These are phyloP conservation scores for Sindora glabra DNA, from an alignment of 306 rosid species.

Conservation along the genomic window DNA sequence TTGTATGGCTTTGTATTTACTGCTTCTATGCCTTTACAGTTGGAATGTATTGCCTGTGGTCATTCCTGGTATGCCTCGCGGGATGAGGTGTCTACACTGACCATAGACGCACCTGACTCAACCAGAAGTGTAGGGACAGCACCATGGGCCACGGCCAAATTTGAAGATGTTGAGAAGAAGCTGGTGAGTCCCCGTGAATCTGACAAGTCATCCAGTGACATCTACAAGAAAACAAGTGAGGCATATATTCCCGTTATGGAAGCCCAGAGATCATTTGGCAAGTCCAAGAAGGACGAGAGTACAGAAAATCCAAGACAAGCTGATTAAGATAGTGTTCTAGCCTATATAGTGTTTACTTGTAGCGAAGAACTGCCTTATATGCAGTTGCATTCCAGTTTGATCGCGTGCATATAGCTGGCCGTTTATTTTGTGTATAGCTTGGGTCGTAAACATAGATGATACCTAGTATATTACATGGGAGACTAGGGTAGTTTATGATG, in stretches of 20 bases:
- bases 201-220: slow-evolving; percentile 33
- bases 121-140: slow-evolving; percentile 40
- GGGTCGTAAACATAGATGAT: background rate
- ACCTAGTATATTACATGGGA: background rate
- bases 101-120: slow-evolving; percentile 43
- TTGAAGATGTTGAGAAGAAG: slow-evolving; percentile 66
- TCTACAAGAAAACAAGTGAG: slow-evolving; percentile 44
- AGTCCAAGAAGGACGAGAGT: slow-evolving; percentile 48
- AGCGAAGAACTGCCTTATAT: background rate
- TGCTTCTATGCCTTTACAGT: slow-evolving; percentile 39
- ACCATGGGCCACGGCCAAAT: slow-evolving; percentile 63
- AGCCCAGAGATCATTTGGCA: slow-evolving; percentile 45
- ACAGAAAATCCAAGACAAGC: slow-evolving; percentile 30
- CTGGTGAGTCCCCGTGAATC: slow-evolving; percentile 56
- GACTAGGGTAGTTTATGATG: background rate
- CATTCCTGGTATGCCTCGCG: slow-evolving; percentile 85
- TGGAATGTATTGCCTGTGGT: slow-evolving; percentile 90
- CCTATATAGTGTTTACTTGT: background rate
- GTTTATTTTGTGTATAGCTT: background rate
- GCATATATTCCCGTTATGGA: slow-evolving; percentile 43
- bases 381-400: slow-evolving; percentile 14
- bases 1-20: slow-evolving; percentile 9
- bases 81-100: slow-evolving; percentile 64
- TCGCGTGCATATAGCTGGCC: slow-evolving; percentile 6
- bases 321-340: slow-evolving; percentile 20